Percentiles rank a stretch among this genome's conserved stretches.
phyloP scores from a whole-genome alignment of 495 filamentous ascomycete species.

The Apiosordaria backusii region DNA sequence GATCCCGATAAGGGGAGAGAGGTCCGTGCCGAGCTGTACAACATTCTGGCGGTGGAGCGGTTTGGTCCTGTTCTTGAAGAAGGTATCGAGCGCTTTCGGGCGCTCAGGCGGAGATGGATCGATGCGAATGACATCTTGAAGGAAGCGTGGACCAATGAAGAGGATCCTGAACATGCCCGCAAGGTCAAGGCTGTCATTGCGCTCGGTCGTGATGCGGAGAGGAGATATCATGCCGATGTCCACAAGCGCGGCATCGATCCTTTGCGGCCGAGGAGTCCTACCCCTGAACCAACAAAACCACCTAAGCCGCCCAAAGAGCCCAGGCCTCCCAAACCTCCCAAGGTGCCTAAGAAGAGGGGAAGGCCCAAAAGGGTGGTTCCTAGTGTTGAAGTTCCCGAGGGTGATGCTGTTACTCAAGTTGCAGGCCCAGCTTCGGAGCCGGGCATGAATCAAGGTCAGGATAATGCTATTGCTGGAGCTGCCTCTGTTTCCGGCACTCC shows the following conservation, averaged over 20 bases:
- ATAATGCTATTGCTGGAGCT: background rate
- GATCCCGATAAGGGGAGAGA: constrained; percentile 68
- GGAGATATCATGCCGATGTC: constrained; percentile 63
- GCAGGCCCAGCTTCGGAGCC: too few relatives aligned
- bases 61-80: constrained; percentile 73
- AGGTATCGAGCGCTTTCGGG: constrained; percentile 67
- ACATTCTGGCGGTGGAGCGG: constrained; percentile 61
- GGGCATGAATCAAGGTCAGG: too few relatives aligned
- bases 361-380: background rate
- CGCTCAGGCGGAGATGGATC: constrained; percentile 68
- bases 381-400: background rate
- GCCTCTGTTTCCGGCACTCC: background rate
- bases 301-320: constrained; percentile 3
- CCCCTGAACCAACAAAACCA: constrained; percentile 13
- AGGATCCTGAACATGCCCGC: constrained; percentile 50
- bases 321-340: background rate
- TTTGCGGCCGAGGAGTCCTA: background rate
- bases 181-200: constrained; percentile 66
- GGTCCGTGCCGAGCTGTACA: constrained; percentile 63
- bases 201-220: constrained; percentile 69
- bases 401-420: background rate
- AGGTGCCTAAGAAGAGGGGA: background rate
- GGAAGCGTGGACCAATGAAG: constrained; percentile 50
- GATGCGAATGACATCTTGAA: constrained; percentile 54
- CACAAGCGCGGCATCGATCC: constrained; percentile 47